phyloP scores from a whole-genome alignment of 1,284 basidiomycete species.

The Sphaerobolus stellatus region DNA sequence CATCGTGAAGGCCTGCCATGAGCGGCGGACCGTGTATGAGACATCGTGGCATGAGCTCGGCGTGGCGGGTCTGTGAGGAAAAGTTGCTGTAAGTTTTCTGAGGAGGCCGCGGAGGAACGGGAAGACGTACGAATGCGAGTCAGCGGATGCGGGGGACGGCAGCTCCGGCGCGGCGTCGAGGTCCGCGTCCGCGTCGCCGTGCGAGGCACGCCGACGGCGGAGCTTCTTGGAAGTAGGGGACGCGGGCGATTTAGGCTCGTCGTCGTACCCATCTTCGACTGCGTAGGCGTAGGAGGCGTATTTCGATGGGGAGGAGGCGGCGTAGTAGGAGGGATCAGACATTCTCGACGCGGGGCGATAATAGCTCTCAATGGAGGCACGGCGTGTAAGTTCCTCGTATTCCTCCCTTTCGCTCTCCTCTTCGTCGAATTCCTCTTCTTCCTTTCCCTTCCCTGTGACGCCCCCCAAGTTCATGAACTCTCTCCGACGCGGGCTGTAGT shows the following conservation, averaged over 20 bases:
- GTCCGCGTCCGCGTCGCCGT: too few relatives aligned
- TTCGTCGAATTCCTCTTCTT: too few relatives aligned
- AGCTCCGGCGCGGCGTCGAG: too few relatives aligned
- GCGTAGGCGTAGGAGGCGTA: background rate
- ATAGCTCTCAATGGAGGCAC: conserved; percentile 9
- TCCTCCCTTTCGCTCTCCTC: too few relatives aligned
- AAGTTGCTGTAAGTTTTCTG: too few relatives aligned
- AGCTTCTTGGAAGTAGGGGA: conserved; percentile 3
- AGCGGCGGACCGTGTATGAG: background rate
- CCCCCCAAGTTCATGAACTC: too few relatives aligned
- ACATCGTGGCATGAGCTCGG: too few relatives aligned
- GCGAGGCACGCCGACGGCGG: background rate
- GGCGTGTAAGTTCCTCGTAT: background rate
- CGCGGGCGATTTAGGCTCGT: too few relatives aligned
- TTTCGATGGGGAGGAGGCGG: background rate
- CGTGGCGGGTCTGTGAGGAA: too few relatives aligned
- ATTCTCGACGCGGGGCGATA: conserved; percentile 7
- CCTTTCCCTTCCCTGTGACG: too few relatives aligned
- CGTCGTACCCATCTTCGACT: background rate
- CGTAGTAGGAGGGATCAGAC: conserved; percentile 3
- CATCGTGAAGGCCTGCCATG: conserved; percentile 8
- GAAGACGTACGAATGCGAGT: background rate
- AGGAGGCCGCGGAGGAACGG: too few relatives aligned
- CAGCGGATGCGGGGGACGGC: background rate
- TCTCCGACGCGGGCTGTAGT: conserved; percentile 5